Evolutionary conservation across 2,329 filamentous ascomycete species (phyloP), one percentile per base, ranked within the genome.

Genomic region (Zymoseptoria tritici): DNA sequence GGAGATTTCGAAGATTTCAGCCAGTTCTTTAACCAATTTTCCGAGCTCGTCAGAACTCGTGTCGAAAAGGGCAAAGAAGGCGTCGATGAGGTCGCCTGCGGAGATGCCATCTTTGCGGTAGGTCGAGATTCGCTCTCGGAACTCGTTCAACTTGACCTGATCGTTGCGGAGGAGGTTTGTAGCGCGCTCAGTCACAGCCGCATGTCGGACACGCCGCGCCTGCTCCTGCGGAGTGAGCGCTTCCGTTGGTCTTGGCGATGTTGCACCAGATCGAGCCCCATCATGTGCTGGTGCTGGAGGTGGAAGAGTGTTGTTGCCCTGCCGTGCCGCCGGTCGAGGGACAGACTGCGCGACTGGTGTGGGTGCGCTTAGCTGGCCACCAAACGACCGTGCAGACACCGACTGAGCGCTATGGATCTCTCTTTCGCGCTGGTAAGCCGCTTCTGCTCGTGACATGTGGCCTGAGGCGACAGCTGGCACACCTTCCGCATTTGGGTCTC

Each of bases 371-470:
- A 66, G 58, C 19, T 63, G 87, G 6, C 91, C 91, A 51, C 92
- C 91, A 77, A 97, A 97, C 2, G 85, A 91, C 51, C 91, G 84
- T 52, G 84, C 87, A 0, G 89, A 85, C 0, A 90, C 83, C 0
- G 91, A 90, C 70, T 95, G 91, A 0, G 91, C 87, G 55, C 87
- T 92, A 67, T 96, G 91, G 55, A 97, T 91, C 49, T 91, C 92
- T 80, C 96, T 86, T 70, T 96, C 91, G 55, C 94, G 83, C 71
- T 97, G 93, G 73, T 91, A 96, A 2, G 94, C 93, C 57, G 96
- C 78, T 74, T 97, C 91, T 64, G 95, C 94, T 71, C 94, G 81
- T 54, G 89, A 84, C 70, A 97, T 73, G 1, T 91, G 87, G 65
- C 94, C 90, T 1, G 89, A 88, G 57, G 89, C 90, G 31, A 88